phyloP scores from a whole-genome alignment of 2,329 filamentous ascomycete genomes.

The Penicillium decumbens region DNA sequence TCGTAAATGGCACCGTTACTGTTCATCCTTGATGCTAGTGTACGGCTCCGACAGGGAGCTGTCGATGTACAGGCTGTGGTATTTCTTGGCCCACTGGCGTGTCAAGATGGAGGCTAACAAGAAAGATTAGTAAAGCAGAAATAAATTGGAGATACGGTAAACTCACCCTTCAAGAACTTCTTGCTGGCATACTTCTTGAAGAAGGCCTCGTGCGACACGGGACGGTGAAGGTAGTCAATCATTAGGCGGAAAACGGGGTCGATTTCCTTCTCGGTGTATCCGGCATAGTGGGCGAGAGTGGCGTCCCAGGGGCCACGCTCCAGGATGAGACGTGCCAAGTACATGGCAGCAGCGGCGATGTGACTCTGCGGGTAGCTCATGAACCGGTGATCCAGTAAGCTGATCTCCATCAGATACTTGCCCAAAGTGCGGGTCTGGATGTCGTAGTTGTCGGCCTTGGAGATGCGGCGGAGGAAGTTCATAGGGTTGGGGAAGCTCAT shows the following conservation, averaged over 20 bases:
- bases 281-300: conserved; percentile 83
- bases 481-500: conserved; percentile 98
- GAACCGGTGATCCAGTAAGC: conserved; percentile 89
- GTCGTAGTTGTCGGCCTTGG: conserved; percentile 98
- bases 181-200: conserved; percentile 99
- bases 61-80: conserved; percentile 43
- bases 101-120: conserved; percentile 77
- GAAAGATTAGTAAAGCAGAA: conserved; percentile 19
- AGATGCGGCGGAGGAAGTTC: conserved; percentile 98
- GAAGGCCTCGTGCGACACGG: conserved; percentile 91
- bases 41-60: conserved; percentile 30
- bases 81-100: conserved; percentile 88
- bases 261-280: conserved; percentile 89
- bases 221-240: conserved; percentile 91
- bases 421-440: conserved; percentile 94
- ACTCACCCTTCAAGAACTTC: conserved; percentile 92
- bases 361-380: conserved; percentile 85
- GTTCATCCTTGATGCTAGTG: conserved; percentile 33
- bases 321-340: conserved; percentile 82
- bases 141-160: neutral
- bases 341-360: conserved; percentile 90
- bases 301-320: conserved; percentile 89
- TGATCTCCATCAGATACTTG: conserved; percentile 98
- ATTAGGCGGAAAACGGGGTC: conserved; percentile 88
- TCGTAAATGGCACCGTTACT: conserved; percentile 26